Evolutionary conservation across 2,329 filamentous ascomycete species (phyloP).

Genomic region (Fusarium clavum): DNA sequence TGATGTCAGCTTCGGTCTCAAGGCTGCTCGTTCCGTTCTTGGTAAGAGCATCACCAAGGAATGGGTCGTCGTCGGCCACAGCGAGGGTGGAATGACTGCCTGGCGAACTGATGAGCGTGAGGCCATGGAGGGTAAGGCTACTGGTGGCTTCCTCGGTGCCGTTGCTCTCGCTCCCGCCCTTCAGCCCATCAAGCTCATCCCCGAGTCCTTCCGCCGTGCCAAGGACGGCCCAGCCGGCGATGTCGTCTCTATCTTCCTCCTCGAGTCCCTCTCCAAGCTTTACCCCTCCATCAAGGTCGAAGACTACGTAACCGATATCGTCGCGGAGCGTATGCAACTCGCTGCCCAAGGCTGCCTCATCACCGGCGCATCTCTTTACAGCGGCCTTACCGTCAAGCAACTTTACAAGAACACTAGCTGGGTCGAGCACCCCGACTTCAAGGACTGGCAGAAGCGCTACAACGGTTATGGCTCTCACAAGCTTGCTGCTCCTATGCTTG

Average conservation of each 20-base stretch:
- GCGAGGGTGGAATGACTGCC: conserved; percentile 20
- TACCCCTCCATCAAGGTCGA: conserved; percentile 8
- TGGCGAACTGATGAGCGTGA: conserved; percentile 21
- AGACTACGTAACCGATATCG: conserved; percentile 10
- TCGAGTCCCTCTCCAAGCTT: conserved; percentile 3
- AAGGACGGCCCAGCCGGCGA: conserved; percentile 14
- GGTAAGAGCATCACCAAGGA: conserved; percentile 11
- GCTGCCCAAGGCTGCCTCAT: conserved; percentile 1
- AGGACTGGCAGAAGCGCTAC: conserved; percentile 26
- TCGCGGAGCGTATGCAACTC: too few species aligned
- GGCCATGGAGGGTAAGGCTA: conserved; percentile 1
- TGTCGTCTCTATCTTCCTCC: conserved; percentile 18
- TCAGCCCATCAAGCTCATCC: conserved; percentile 19
- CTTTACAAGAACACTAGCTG: conserved; percentile 26
- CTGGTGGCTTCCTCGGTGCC: conserved; percentile 14
- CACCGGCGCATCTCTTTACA: background rate
- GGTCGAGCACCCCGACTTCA: conserved; percentile 8
- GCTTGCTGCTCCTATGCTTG: conserved; percentile 23
- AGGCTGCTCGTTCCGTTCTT: background rate
- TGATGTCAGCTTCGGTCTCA: conserved; percentile 9
- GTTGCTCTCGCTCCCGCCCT: conserved; percentile 15
- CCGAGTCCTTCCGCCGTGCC: conserved; percentile 17
- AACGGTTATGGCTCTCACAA: conserved; percentile 12
- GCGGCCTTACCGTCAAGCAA: background rate
- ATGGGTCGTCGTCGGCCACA: conserved; percentile 19